These are phyloP conservation scores for Fusarium proliferatum DNA, from an alignment of 2,329 filamentous ascomycete genomes.

Conservation along the genomic window DNA sequence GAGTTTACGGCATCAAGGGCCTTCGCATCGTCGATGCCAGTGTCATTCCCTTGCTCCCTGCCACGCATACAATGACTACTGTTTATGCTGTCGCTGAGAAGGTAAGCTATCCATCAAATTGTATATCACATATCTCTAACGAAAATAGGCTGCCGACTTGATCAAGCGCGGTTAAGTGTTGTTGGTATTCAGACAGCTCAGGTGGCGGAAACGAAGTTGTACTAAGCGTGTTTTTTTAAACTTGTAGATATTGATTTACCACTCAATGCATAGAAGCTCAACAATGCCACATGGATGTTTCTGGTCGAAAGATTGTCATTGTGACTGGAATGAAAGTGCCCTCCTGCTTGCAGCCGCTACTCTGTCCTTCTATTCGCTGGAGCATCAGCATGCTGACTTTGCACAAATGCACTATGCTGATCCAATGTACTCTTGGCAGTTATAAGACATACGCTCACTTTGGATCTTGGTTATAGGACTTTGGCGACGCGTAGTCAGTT, in stretches of 20 bases:
- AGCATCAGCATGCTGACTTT: background rate
- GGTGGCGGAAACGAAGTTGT: background rate
- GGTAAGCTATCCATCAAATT: background rate
- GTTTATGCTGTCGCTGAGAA: conserved; percentile 47
- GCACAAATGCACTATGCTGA: background rate
- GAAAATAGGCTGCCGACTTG: conserved; percentile 23
- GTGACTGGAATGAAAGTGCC: background rate
- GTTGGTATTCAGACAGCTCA: background rate
- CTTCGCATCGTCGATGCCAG: conserved; percentile 53
- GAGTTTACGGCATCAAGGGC: conserved; percentile 38
- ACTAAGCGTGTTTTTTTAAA: too few species aligned
- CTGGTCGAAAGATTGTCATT: background rate
- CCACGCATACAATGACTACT: conserved; percentile 43
- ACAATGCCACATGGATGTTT: background rate
- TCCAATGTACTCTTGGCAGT: background rate
- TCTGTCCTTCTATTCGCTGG: background rate
- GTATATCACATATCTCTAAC: accelerated
- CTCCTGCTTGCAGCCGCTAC: background rate
- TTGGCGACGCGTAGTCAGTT: background rate
- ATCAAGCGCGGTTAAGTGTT: conserved; percentile 13
- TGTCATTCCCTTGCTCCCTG: conserved; percentile 43
- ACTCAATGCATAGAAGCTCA: background rate
- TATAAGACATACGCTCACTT: background rate
- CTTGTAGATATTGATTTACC: background rate
- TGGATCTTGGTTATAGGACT: background rate